These are phyloP conservation scores for Kondoa malvinella DNA, from an alignment of 768 basidiomycete genomes.

Conservation along the genomic window DNA sequence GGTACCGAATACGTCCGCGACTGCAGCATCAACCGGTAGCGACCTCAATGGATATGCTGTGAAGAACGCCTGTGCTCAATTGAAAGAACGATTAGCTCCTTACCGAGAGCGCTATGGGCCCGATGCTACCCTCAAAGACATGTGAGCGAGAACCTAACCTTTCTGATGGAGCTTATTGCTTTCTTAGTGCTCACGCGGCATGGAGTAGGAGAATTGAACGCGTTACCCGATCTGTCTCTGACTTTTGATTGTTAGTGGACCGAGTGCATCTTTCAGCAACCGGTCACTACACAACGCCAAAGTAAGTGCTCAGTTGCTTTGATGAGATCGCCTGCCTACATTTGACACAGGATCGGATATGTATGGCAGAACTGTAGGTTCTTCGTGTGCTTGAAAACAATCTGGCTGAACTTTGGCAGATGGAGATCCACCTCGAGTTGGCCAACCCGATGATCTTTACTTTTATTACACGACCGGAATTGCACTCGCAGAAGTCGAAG, in stretches of 20 bases:
- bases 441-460: background rate
- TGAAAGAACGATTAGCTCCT: slow-evolving; percentile 23
- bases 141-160: slow-evolving; percentile 20
- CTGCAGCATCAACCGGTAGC: slow-evolving; percentile 16
- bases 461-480: slow-evolving; percentile 21
- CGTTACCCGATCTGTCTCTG: no score
- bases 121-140: slow-evolving; percentile 20
- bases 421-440: background rate
- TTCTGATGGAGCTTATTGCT: background rate
- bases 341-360: slow-evolving; percentile 17
- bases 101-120: slow-evolving; percentile 21
- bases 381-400: background rate
- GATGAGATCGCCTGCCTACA: no score
- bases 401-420: background rate
- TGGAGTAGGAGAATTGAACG: background rate
- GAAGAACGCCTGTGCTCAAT: slow-evolving; percentile 25
- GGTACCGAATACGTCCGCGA: slow-evolving; percentile 24
- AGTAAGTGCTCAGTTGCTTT: no score
- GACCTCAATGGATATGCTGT: slow-evolving; percentile 16
- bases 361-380: slow-evolving; percentile 7
- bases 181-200: slow-evolving; percentile 15
- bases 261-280: background rate
- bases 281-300: slow-evolving; percentile 19
- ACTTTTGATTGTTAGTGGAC: no score
- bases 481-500: slow-evolving; percentile 24